A percentile compares a stretch with the other conserved stretches of the same genome.
Conservation (phyloP, 257 asterid genomes). For the Solanum pinnatisectum region DNA sequence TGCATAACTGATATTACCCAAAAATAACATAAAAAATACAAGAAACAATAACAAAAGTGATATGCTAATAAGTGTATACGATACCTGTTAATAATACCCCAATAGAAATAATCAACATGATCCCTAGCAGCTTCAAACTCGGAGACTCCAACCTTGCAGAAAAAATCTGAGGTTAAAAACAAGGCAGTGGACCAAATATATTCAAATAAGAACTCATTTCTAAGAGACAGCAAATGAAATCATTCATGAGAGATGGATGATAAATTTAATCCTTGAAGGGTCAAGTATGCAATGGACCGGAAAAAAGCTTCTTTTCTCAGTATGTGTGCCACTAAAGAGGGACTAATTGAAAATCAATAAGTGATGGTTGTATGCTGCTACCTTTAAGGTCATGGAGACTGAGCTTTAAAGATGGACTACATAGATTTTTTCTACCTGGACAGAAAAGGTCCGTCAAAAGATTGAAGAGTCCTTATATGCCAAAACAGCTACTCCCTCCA, state of each 20-base stretch:
- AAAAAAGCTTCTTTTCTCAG: background rate
- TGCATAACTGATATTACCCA: background rate
- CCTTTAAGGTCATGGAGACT: background rate
- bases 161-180: constrained; percentile 14
- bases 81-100: constrained; percentile 92
- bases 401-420: background rate
- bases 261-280: background rate
- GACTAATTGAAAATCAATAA: background rate
- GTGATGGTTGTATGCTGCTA: background rate
- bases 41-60: background rate
- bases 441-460: background rate
- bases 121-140: constrained; percentile 82
- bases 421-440: background rate
- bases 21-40: background rate
- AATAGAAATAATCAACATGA: constrained; percentile 63
- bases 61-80: background rate
- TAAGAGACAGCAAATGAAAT: background rate
- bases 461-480: background rate
- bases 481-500: background rate
- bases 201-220: background rate
- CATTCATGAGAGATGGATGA: background rate
- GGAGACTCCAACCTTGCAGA: constrained; percentile 90
- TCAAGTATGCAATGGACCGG: background rate
- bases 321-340: background rate
- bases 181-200: constrained; percentile 1